Base-by-base conservation (phyloP, 179 eudicot species). In the Heliamphora pulchella region DNA sequence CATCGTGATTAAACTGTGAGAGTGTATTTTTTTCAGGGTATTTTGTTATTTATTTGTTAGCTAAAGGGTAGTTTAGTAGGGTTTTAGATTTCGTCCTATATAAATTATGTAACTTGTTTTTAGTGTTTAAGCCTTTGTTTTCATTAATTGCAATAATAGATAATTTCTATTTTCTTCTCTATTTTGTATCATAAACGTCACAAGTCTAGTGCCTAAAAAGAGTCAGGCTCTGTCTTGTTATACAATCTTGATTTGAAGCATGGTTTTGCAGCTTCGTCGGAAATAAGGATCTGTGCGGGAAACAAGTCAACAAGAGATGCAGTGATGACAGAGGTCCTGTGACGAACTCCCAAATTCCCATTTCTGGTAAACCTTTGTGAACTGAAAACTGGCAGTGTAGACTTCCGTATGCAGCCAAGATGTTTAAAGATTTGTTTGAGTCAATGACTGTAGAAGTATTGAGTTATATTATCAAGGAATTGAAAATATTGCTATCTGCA, bases 261-360 rank as follows among this genome's bases (percentile, higher is more conserved):
- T 54, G 68, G n/a, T 67, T 57, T 58, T 78, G 82, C 88, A 96
- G 99, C 61, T 96, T 94, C 84, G 78, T 89, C 74, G 99, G 99
- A 70, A 96, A 96, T 79, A 90, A 87, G 71, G 89, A 81, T 61
- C 83, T 96, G 85, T 96, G 99, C 79, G 99, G 99, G 69, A 82
- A 83, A 82, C 97, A 91, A 89, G 84, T 93, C 74, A 83, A 79
- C 57, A 81, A 79, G 76, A 80, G 74, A 74, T 96, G 99, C 89
- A 83, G 86, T 86, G 87, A 84, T 68, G 65, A 22, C 77, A 87
- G 85, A 75, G 89, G 91, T 81, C 22, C 73, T 63, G 79, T 84
- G 64, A 76, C 78, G 72, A 81, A 55, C 71, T 86, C 90, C 18
- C 86, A 82, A 74, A 67, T 91, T 79, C 79, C 87, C 61, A 72